Base-by-base conservation (phyloP, 202 grass and related monocot genomes). In the Schoenoplectus tabernaemontani region DNA sequence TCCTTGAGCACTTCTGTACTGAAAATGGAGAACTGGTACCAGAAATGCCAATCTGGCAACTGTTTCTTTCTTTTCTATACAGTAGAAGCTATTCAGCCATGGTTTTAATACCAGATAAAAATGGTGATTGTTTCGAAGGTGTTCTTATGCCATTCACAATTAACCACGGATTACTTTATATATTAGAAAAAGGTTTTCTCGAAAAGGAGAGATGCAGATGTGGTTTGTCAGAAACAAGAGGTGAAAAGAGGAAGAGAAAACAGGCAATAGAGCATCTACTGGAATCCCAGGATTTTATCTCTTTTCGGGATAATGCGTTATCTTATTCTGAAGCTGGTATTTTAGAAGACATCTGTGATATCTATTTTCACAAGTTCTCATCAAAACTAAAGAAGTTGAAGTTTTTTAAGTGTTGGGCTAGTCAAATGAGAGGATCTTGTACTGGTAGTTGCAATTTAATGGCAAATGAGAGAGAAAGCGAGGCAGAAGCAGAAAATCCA, bases 401-500 rank as follows among this genome's bases (percentile, higher is more conserved):
- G 78, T 99, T 95, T 89, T 63, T 99, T 78, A 99, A 92, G 87
- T 99, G 96, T 69, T 99, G 92, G 96, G 88, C 88, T 78, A 95
- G 82, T 71, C 96, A 96, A 87, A 83, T 89, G 80, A 86, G 86
- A 46, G 76, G 56, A 56, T 80, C 79, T 37, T 85, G 78, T 84
- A 47, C 74, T 72, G 51, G 33, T 86, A 75, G 46, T 78, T 82
- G 61, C 39, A 33, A 79, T 2, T 81, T 65, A 48, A 50, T 61
- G 46, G 20, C 53, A 26, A 44, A 36, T 83, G 87, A 90, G 66
- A 72, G 38, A 76, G 48, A 91, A 5, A 82, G 86, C 58, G 90
- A 91, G 74, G 88, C 82, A 63, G 22, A 51, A 83, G 86, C 86
- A 84, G 59, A 56, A 77, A 89, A 82, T 83, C 62, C 67, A 23